Conservation (phyloP, 2,329 filamentous ascomycete genomes). For the Pseudocercospora macadamiae region DNA sequence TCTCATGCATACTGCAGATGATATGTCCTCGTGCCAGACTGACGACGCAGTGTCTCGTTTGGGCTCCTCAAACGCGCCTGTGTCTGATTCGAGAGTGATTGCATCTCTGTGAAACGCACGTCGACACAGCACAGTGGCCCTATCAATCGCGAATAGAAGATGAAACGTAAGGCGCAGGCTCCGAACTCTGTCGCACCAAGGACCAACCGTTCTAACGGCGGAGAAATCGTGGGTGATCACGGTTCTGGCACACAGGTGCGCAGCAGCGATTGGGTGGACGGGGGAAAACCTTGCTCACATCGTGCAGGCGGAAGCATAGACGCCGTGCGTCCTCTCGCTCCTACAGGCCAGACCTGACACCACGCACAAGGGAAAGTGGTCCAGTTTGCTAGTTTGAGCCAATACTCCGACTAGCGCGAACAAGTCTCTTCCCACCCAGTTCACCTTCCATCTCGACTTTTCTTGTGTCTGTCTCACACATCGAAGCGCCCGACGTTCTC, state of each 20-base stretch:
- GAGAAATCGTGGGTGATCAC: neutral
- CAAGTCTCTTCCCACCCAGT: conserved; percentile 4
- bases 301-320: neutral
- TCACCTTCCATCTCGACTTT: neutral
- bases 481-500: conserved; percentile 6
- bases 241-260: neutral
- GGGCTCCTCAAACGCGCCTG: neutral
- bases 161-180: conserved; percentile 2
- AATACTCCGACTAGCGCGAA: neutral
- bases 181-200: neutral
- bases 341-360: neutral
- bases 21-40: neutral
- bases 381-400: neutral
- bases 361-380: neutral
- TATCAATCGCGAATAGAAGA: neutral
- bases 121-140: neutral
- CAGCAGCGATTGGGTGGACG: neutral
- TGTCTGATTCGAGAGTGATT: neutral
- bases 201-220: neutral
- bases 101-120: neutral
- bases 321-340: neutral
- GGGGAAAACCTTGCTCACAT: neutral
- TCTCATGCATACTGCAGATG: neutral
- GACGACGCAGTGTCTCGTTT: neutral
- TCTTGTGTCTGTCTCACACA: neutral